A percentile compares a stretch with the other conserved stretches of the same genome.
These are phyloP conservation scores for Scedosporium apiospermum DNA, from an alignment of 2,329 filamentous ascomycete genomes.

Conservation along the genomic window DNA sequence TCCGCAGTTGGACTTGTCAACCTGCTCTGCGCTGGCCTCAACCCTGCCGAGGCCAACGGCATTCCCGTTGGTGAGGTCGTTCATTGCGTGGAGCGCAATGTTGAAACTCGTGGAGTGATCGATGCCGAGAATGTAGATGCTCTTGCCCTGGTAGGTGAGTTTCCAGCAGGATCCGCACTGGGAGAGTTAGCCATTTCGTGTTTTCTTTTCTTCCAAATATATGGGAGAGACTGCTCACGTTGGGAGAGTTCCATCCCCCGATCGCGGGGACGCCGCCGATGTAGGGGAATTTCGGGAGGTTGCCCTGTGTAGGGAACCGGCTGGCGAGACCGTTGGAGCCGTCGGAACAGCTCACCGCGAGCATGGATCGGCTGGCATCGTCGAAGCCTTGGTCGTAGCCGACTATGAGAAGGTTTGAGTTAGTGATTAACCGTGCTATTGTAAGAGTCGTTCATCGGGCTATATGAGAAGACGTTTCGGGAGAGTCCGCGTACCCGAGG, in stretches of 20 bases:
- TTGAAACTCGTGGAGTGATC: slow-evolving; percentile 47
- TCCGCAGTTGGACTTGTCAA: slow-evolving; percentile 33
- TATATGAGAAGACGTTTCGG: neutral
- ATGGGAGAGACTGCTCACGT: slow-evolving; percentile 15
- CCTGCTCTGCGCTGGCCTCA: slow-evolving; percentile 36
- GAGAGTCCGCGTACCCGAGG: slow-evolving; percentile 18
- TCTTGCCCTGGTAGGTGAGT: slow-evolving; percentile 39
- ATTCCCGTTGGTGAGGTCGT: slow-evolving; percentile 43
- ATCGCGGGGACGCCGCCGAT: slow-evolving; percentile 45
- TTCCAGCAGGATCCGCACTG: slow-evolving; percentile 52
- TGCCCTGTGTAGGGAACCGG: slow-evolving; percentile 45
- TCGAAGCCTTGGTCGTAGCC: slow-evolving; percentile 69
- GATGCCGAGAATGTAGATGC: slow-evolving; percentile 45
- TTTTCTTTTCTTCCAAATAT: neutral
- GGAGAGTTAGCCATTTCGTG: slow-evolving; percentile 2
- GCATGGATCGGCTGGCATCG: slow-evolving; percentile 42
- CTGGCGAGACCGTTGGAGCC: slow-evolving; percentile 57
- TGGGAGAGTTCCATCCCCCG: slow-evolving; percentile 44
- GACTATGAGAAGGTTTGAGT: slow-evolving; percentile 30
- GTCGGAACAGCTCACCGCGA: slow-evolving; percentile 55
- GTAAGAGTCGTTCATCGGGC: neutral
- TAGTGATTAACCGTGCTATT: neutral
- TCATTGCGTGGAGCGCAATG: slow-evolving; percentile 46
- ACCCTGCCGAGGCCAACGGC: slow-evolving; percentile 40
- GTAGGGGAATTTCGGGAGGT: slow-evolving; percentile 40